Base-by-base conservation (phyloP, 257 asterid genomes). In the Oldenlandia corymbosa region DNA sequence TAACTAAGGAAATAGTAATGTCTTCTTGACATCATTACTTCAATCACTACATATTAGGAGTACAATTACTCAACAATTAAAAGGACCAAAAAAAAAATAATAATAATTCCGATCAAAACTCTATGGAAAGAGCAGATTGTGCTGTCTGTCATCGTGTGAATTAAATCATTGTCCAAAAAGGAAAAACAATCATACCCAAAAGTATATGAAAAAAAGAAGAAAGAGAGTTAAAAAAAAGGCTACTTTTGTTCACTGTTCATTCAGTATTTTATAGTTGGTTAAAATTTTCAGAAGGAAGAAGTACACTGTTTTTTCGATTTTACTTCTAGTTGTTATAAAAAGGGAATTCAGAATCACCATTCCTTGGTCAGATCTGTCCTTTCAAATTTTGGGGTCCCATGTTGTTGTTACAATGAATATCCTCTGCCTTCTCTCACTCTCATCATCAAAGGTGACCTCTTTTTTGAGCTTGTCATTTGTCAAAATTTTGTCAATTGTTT, bases 281-380 rank as follows among this genome's bases (percentile, higher is more conserved):
- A 34, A 34, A n/a, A n/a, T n/a, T n/a, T n/a, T n/a, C n/a, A n/a
- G n/a, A n/a, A n/a, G n/a, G n/a, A n/a, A n/a, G n/a, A n/a, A n/a
- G n/a, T n/a, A n/a, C n/a, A n/a, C n/a, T n/a, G n/a, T n/a, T n/a
- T n/a, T n/a, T n/a, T n/a, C n/a, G n/a, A n/a, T n/a, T n/a, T n/a
- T n/a, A n/a, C n/a, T n/a, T n/a, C n/a, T n/a, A n/a, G n/a, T n/a
- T n/a, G n/a, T 20, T 49, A 50, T 48, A 31, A 53, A 45, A 53
- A 54, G 21, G 45, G 31, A 34, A 31, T 52, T 62, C 73, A 66
- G 68, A 46, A 56, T 54, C 64, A 60, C 70, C 60, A 62, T 64
- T 59, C 72, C 72, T n/a, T 72, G 71, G 75, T 72, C 72, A 68
- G 78, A 76, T 76, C 66, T 66, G 77, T 71, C 74, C 67, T 64